phyloP scores from a whole-genome alignment of 2,329 filamentous ascomycete species.

The Plenodomus tracheiphilus region DNA sequence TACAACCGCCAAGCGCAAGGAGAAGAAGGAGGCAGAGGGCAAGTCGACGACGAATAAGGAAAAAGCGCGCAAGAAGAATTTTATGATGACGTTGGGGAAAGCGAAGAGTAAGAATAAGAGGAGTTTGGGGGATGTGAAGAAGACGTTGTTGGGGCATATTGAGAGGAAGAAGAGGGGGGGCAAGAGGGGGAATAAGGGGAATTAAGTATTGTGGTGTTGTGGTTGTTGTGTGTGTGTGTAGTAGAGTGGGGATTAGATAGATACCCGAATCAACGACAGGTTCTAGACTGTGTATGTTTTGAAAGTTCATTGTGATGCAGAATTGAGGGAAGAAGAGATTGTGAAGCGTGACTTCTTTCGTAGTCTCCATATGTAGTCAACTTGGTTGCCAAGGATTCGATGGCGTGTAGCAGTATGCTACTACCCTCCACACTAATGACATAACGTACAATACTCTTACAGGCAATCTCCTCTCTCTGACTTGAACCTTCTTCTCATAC shows the following conservation, averaged over 20 bases:
- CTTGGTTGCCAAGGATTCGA: too few species aligned
- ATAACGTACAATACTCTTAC: too few species aligned
- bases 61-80: slow-evolving; percentile 97
- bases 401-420: too few species aligned
- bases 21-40: slow-evolving; percentile 84
- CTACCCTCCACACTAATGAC: too few species aligned
- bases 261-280: slow-evolving; percentile 6
- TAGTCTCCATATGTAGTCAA: too few species aligned
- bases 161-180: slow-evolving; percentile 84
- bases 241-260: background rate
- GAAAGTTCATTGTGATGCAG: too few species aligned
- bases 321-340: too few species aligned
- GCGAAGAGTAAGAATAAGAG: slow-evolving; percentile 95
- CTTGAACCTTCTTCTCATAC: too few species aligned
- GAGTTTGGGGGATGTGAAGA: slow-evolving; percentile 83
- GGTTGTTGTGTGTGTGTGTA: background rate
- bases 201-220: slow-evolving; percentile 3
- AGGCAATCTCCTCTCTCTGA: too few species aligned
- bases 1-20: slow-evolving; percentile 79
- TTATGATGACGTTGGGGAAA: slow-evolving; percentile 96
- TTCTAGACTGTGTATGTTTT: too few species aligned
- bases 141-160: slow-evolving; percentile 78
- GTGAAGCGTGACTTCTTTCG: too few species aligned
- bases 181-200: slow-evolving; percentile 68
- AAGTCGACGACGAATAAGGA: slow-evolving; percentile 98